Conservation (phyloP, 2,329 filamentous ascomycete genomes). For the Colletotrichum viniferum region DNA sequence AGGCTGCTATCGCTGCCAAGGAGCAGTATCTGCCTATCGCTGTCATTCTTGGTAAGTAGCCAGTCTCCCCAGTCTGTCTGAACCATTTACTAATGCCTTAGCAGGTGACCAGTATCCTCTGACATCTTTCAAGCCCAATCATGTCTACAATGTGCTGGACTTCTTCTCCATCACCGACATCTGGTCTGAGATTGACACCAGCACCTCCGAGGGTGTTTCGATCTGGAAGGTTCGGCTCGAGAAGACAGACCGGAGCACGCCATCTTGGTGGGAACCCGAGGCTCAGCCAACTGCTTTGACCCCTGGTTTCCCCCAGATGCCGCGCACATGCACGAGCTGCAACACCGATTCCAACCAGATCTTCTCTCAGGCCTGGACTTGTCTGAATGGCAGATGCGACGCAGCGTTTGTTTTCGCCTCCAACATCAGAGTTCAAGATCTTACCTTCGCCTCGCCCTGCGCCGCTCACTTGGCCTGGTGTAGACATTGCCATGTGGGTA, state of each 20-base stretch:
- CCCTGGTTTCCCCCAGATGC: neutral
- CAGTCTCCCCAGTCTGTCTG: too few species aligned
- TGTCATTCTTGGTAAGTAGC: constrained; percentile 54
- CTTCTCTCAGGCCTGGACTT: constrained; percentile 33
- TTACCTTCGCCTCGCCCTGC: constrained; percentile 10
- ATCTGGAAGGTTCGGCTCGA: constrained; percentile 67
- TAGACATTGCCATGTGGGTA: constrained; percentile 39
- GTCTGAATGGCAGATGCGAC: constrained; percentile 28
- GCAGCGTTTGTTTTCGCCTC: constrained; percentile 3
- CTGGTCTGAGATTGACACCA: constrained; percentile 63
- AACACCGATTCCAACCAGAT: constrained; percentile 37
- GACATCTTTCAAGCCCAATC: constrained; percentile 53
- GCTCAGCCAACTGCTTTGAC: constrained; percentile 6
- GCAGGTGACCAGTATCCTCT: constrained; percentile 55
- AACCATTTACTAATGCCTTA: constrained; percentile 25
- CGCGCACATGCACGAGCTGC: constrained; percentile 45
- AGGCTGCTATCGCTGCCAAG: constrained; percentile 50
- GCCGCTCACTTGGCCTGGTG: constrained; percentile 17
- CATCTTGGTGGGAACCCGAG: constrained; percentile 64
- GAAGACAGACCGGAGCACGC: constrained; percentile 53
- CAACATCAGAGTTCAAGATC: neutral
- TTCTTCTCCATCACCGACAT: constrained; percentile 72
- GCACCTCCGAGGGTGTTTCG: constrained; percentile 30
- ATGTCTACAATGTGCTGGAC: constrained; percentile 69
- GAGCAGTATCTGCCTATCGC: constrained; percentile 54